Conservation (phyloP, 345 rosid genomes). For the Sisymbrium irio region DNA sequence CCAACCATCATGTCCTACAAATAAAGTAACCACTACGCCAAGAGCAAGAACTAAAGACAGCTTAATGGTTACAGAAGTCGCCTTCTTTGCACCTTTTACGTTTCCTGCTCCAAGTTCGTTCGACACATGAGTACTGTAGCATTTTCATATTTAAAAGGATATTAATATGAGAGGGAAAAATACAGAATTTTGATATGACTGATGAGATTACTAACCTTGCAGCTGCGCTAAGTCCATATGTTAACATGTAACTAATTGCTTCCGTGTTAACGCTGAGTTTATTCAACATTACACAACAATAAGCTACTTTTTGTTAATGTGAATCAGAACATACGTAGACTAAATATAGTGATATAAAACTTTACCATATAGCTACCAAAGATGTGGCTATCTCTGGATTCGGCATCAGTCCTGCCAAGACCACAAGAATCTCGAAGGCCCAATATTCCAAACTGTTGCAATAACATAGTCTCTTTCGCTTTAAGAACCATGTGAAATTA, state of each 20-base stretch:
- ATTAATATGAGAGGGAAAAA: background rate
- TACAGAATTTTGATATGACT: background rate
- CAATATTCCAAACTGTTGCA: slow-evolving; percentile 59
- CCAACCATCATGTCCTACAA: slow-evolving; percentile 59
- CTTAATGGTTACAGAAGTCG: slow-evolving; percentile 46
- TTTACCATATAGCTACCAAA: slow-evolving; percentile 67
- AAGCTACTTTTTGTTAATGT: background rate
- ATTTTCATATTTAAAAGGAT: background rate
- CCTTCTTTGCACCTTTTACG: slow-evolving; percentile 45
- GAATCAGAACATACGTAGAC: background rate
- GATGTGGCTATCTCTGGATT: slow-evolving; percentile 55
- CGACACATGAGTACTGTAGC: slow-evolving; percentile 72
- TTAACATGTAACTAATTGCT: slow-evolving; percentile 57
- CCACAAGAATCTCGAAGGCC: slow-evolving; percentile 79
- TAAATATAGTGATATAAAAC: background rate
- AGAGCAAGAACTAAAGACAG: slow-evolving; percentile 56
- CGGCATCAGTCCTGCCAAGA: slow-evolving; percentile 71
- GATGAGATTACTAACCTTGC: slow-evolving; percentile 53
- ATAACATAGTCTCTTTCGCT: slow-evolving; percentile 6
- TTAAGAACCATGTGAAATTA: background rate
- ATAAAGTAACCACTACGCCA: slow-evolving; percentile 38
- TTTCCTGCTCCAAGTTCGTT: slow-evolving; percentile 75
- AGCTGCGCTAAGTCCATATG: slow-evolving; percentile 77
- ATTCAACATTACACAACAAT: background rate
- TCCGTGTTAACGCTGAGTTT: slow-evolving; percentile 55